Conservation (phyloP, 345 rosid genomes). For the Sisymbrium altissimum region DNA sequence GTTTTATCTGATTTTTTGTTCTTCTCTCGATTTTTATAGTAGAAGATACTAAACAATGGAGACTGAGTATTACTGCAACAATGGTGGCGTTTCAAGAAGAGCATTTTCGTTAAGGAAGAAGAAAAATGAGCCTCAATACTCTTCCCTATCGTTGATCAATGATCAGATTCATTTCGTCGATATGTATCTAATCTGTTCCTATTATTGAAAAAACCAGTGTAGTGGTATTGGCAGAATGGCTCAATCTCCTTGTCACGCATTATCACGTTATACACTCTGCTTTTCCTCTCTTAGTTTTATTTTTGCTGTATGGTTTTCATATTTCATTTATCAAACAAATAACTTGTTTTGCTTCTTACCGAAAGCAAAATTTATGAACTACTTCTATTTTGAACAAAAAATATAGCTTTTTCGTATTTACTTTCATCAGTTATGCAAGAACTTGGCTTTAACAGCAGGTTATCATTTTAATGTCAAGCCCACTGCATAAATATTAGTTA, state of each 20-base stretch:
- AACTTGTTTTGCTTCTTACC: conserved; percentile 1
- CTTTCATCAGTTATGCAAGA: not conserved
- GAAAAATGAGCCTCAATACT: not conserved
- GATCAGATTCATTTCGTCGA: not conserved
- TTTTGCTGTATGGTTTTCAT: not conserved
- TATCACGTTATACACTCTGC: not conserved
- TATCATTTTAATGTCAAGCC: not conserved
- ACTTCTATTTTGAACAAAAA: no score
- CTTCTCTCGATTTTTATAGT: not conserved
- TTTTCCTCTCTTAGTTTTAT: not conserved
- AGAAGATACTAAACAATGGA: conserved; percentile 11
- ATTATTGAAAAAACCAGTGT: not conserved
- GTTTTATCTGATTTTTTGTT: not conserved
- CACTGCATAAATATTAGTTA: not conserved
- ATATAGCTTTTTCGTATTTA: not conserved
- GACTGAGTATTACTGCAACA: conserved; percentile 2
- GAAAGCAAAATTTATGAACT: not conserved
- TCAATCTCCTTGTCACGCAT: conserved; percentile 25
- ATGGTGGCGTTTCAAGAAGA: conserved; percentile 1
- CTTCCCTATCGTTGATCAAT: not conserved
- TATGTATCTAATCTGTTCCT: not conserved
- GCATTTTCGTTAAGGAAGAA: not conserved
- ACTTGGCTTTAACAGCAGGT: not conserved
- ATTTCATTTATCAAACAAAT: not conserved
- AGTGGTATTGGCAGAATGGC: conserved; percentile 35